Conservation (phyloP, 495 filamentous ascomycete species). For the Trichoderma virens region DNA sequence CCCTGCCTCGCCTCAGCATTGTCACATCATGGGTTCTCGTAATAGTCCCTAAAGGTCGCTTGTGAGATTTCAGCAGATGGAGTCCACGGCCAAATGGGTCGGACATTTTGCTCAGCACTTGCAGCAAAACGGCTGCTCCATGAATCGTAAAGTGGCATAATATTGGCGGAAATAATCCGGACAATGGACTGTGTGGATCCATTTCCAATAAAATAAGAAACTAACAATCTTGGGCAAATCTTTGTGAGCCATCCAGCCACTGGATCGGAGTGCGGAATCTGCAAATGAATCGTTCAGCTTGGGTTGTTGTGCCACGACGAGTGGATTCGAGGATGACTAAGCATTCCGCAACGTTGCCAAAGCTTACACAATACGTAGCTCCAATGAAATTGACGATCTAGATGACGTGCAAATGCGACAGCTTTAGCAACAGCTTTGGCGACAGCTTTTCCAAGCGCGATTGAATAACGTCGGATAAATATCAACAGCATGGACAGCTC, state of each 20-base stretch:
- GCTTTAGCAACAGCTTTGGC: not conserved
- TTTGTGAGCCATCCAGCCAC: not conserved
- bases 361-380: slow-evolving; percentile 3
- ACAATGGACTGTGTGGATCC: not conserved
- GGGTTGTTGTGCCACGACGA: not conserved
- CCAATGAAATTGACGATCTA: not conserved
- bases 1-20: no score
- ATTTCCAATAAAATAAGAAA: not conserved
- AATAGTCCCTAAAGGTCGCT: no score
- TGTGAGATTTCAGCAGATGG: no score
- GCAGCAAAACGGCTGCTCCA: not conserved
- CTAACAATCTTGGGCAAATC: not conserved
- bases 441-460: not conserved
- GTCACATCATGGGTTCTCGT: no score
- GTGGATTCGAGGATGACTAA: not conserved
- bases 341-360: not conserved
- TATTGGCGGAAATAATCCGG: not conserved
- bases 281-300: no score
- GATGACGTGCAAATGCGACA: not conserved
- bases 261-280: no score
- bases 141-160: not conserved
- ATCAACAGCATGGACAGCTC: not conserved
- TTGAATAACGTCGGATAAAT: not conserved
- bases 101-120: no score
- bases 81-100: no score